Base-by-base conservation (phyloP, 1,284 basidiomycete genomes). In the Boletus sp. region DNA sequence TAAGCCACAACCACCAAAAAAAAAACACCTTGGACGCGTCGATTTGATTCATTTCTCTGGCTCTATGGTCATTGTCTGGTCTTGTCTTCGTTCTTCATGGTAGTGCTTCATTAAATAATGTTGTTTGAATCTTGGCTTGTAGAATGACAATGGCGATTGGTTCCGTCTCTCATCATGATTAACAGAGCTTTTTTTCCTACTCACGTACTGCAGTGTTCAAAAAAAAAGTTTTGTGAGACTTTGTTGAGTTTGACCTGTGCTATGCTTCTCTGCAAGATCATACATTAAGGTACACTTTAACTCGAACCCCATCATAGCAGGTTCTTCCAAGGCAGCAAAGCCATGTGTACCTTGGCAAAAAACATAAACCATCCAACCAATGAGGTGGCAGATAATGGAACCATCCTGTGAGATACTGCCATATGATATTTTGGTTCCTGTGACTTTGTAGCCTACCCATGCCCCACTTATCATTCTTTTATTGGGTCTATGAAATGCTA, bases 1-100 rank as follows among this genome's bases (percentile, higher is more conserved):
- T 76, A 35, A 74, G 52, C 17, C 27, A 25, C 54, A 49, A 70
- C n/a, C n/a, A n/a, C n/a, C n/a, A 63, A 38, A 40, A 40, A 25
- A 23, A 43, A 43, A n/a, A 21, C 40, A 43, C n/a, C 11, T 43
- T n/a, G 38, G 14, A 43, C 35, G 35, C 35, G 35, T 37, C 16
- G 35, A 37, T 37, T 37, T 37, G 16, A 37, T 37, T 17, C 35
- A 37, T 17, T 35, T 37, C 35, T 37, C 28, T 31, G 11, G 21
- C n/a, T 56, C 47, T 49, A n/a, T n/a, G n/a, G n/a, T n/a, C n/a
- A n/a, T n/a, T n/a, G n/a, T n/a, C n/a, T n/a, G 21, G 47, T 14
- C 21, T 33, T 52, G 52, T 65, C 49, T 35, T 17, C 35, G 28
- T 25, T 49, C 40, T 10, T n/a, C 35, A 37, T 2, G 35, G 37